These are phyloP conservation scores for Psidium guajava DNA, from an alignment of 345 rosid species.

Conservation along the genomic window DNA sequence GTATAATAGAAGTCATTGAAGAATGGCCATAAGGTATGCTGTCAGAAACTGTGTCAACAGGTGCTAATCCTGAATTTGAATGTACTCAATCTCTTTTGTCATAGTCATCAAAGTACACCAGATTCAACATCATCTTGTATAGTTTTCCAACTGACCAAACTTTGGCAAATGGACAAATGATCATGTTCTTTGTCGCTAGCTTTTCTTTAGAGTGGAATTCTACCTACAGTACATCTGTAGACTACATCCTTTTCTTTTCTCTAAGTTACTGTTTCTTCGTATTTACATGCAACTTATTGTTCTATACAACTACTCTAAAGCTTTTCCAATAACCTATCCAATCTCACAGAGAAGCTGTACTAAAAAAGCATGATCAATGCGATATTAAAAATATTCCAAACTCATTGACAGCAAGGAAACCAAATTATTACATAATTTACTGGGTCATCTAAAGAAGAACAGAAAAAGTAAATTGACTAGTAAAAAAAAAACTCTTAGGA, in stretches of 20 bases:
- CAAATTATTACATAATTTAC: not conserved
- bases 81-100: not conserved
- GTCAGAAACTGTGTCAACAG: not conserved
- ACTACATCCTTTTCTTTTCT: not conserved
- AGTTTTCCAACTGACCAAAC: not conserved
- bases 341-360: not conserved
- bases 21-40: not conserved
- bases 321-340: not conserved
- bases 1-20: not conserved
- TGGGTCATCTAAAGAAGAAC: not conserved
- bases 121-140: not conserved
- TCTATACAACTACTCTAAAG: not conserved
- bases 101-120: not conserved
- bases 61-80: not conserved
- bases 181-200: not conserved
- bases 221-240: not conserved
- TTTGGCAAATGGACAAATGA: not conserved
- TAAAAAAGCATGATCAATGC: not conserved
- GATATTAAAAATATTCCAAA: not conserved
- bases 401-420: not conserved
- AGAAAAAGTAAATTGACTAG: not conserved
- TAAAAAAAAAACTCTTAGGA: not conserved
- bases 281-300: not conserved
- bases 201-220: not conserved
- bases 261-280: not conserved